Conservation (phyloP, 139 green algal genomes). For the Penium margaritaceum region DNA sequence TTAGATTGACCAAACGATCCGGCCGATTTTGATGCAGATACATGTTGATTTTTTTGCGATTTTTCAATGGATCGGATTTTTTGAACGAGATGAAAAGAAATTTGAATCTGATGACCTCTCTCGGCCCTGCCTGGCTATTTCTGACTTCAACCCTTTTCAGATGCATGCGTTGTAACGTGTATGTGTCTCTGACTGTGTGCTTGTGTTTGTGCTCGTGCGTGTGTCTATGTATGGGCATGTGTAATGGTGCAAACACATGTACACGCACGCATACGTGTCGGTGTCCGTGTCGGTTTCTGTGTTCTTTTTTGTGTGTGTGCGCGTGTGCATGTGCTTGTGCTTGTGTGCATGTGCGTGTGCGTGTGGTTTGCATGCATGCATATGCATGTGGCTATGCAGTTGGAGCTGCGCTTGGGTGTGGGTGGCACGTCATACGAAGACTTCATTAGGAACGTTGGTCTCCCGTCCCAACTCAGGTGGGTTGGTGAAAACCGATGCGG, state of each 20-base stretch:
- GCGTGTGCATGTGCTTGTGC: no score
- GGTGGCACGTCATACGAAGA: slow-evolving; percentile 83
- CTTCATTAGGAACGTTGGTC: slow-evolving; percentile 81
- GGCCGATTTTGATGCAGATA: no score
- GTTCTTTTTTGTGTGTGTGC: no score
- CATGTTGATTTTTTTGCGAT: no score
- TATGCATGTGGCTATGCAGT: no score
- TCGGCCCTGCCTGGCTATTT: background rate
- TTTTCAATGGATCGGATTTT: no score
- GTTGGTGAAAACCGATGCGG: no score
- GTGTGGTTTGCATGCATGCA: no score
- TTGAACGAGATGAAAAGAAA: background rate
- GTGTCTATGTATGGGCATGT: background rate
- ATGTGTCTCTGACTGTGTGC: background rate
- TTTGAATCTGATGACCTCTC: background rate
- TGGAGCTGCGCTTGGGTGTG: slow-evolving; percentile 87
- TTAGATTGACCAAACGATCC: no score
- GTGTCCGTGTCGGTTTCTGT: background rate
- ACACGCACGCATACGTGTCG: background rate
- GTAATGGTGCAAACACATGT: background rate
- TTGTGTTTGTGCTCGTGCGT: background rate
- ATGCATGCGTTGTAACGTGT: no score
- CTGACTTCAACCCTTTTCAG: no score
- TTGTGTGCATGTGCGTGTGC: no score
- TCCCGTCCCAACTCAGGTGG: slow-evolving; percentile 59